phyloP scores from a whole-genome alignment of 306 rosid genomes.

The Corylus avellana region DNA sequence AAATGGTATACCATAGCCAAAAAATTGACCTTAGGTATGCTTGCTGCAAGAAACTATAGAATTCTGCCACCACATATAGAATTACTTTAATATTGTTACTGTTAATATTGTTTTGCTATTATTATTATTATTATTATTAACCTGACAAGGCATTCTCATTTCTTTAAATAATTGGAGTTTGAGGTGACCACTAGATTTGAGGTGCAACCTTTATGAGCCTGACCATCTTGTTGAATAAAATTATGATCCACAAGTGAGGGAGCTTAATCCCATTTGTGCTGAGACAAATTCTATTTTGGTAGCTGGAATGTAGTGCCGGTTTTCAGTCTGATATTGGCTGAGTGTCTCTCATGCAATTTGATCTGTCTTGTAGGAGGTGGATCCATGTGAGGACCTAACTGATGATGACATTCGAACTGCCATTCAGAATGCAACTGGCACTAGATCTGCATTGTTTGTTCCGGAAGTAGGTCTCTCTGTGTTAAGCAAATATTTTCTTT shows the following conservation, averaged over 20 bases:
- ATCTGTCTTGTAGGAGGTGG: conserved; percentile 78
- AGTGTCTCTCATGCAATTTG: conserved; percentile 28
- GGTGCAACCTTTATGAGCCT: not conserved
- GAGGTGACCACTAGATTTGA: not conserved
- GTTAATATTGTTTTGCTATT: not conserved
- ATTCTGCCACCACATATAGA: not conserved
- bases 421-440: conserved; percentile 97
- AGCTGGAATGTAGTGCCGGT: conserved; percentile 2
- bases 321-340: conserved; percentile 8
- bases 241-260: not conserved
- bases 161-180: not conserved
- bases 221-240: not conserved
- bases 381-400: conserved; percentile 98
- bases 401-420: conserved; percentile 98
- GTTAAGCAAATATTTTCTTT: conserved; percentile 13
- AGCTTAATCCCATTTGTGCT: not conserved
- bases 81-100: not conserved
- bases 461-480: conserved; percentile 73
- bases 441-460: conserved; percentile 89
- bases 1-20: not conserved
- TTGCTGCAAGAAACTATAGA: not conserved
- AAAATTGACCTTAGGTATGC: not conserved
- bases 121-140: not conserved
- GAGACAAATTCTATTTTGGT: conserved; percentile 3
- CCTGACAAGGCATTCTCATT: not conserved